Evolutionary conservation across 2,329 filamentous ascomycete genomes (phyloP).

Genomic region (Cryphonectria radicalis): DNA sequence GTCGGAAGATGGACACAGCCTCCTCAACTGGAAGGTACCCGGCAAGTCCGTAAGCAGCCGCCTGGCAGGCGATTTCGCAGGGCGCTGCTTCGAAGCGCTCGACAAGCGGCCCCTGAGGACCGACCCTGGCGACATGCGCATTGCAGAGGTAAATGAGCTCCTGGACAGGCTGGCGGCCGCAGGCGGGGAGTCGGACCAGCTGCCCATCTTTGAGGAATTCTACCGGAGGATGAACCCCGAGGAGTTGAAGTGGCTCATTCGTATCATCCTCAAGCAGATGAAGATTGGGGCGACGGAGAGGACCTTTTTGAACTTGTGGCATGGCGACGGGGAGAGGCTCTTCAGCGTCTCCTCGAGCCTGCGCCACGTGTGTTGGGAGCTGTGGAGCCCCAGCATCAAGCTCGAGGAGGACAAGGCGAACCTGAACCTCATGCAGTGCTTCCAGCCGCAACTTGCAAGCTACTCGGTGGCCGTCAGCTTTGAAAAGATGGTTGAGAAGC

Average conservation of each 20-base stretch:
- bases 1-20: conserved; percentile 82
- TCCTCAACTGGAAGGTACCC: conserved; percentile 92
- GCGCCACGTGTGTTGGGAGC: conserved; percentile 90
- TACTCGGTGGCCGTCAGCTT: conserved; percentile 81
- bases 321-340: conserved; percentile 74
- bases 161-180: conserved; percentile 78
- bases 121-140: conserved; percentile 76
- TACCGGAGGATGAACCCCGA: conserved; percentile 92
- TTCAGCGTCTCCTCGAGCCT: conserved; percentile 93
- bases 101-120: conserved; percentile 80
- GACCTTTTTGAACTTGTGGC: conserved; percentile 83
- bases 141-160: conserved; percentile 86
- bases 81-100: conserved; percentile 84
- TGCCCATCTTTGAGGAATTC: conserved; percentile 80
- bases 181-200: conserved; percentile 80
- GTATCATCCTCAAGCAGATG: conserved; percentile 85
- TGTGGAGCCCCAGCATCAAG: conserved; percentile 73
- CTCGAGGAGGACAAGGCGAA: conserved; percentile 76
- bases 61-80: conserved; percentile 89
- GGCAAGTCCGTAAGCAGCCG: conserved; percentile 65
- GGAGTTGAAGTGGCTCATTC: conserved; percentile 91
- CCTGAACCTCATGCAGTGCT: conserved; percentile 88
- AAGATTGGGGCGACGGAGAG: conserved; percentile 80
- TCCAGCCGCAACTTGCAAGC: conserved; percentile 92
- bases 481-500: conserved; percentile 73